Evolutionary conservation across 2,329 filamentous ascomycete species (phyloP).

Genomic region (Trichoderma sp.): DNA sequence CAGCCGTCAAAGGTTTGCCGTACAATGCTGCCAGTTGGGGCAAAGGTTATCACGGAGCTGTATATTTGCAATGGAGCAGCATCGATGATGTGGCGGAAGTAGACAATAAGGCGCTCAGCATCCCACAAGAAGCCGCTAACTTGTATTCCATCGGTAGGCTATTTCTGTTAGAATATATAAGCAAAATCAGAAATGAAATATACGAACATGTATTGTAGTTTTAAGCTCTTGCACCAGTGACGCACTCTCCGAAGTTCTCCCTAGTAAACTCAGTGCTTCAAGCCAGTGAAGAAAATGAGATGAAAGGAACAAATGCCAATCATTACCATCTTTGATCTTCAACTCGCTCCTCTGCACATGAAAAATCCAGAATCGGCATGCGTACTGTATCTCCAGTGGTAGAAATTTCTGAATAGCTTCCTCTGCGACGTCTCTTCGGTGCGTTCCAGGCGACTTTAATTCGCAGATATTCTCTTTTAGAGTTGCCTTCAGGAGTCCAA

Average conservation of each 20-base stretch:
- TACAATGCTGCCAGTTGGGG: conserved; percentile 23
- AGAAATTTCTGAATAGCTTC: background rate
- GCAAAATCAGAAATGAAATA: too few species aligned
- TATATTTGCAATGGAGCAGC: conserved; percentile 28
- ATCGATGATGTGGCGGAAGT: conserved; percentile 17
- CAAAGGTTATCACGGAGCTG: conserved; percentile 27
- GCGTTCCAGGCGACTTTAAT: background rate
- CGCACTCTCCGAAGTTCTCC: conserved; percentile 21
- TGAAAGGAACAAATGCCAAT: conserved; percentile 32
- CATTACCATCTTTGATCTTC: conserved; percentile 27
- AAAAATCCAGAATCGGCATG: conserved; percentile 37
- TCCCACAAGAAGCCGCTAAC: conserved; percentile 21
- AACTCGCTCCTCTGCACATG: conserved; percentile 30
- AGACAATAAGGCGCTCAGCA: conserved; percentile 21
- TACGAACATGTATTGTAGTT: background rate
- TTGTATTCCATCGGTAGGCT: background rate
- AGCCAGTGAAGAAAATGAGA: conserved; percentile 41
- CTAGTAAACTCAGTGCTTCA: conserved; percentile 36
- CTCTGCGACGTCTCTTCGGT: background rate
- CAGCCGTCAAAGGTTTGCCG: conserved; percentile 14
- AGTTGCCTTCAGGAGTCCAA: conserved; percentile 20
- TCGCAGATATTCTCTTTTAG: conserved; percentile 28
- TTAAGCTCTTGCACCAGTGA: conserved; percentile 19
- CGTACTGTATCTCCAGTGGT: conserved; percentile 33
- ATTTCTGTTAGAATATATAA: background rate